Evolutionary conservation across 2,329 filamentous ascomycete genomes (phyloP).

Genomic region (Penicillium occitanis): DNA sequence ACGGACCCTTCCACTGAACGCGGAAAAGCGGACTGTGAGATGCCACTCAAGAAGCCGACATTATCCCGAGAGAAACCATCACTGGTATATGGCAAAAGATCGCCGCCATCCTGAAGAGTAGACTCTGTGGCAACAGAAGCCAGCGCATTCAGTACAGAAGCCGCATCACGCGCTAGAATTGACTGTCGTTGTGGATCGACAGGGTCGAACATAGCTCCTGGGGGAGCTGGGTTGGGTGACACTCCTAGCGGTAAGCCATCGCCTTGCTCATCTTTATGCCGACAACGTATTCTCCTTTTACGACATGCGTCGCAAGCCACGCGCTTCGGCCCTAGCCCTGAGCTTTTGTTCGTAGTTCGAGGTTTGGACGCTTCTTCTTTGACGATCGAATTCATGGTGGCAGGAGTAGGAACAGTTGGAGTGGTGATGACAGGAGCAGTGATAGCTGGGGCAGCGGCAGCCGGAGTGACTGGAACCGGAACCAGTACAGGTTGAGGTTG

Average conservation of each 20-base stretch:
- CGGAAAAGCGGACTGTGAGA: conserved; percentile 29
- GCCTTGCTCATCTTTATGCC: conserved; percentile 58
- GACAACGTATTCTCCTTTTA: conserved; percentile 62
- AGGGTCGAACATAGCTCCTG: conserved; percentile 33
- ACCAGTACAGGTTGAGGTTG: conserved; percentile 25
- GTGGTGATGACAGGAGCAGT: conserved; percentile 22
- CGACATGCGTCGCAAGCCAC: conserved; percentile 64
- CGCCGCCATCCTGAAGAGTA: conserved; percentile 31
- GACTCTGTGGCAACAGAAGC: conserved; percentile 41
- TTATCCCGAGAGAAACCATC: conserved; percentile 28
- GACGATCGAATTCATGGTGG: conserved; percentile 24
- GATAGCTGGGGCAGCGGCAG: background rate
- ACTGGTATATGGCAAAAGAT: conserved; percentile 29
- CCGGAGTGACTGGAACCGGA: conserved; percentile 13
- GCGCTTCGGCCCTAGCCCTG: conserved; percentile 59
- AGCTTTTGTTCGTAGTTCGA: conserved; percentile 55
- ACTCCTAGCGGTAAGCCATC: conserved; percentile 22
- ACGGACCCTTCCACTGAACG: conserved; percentile 34
- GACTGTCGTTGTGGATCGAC: conserved; percentile 33
- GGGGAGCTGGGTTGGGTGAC: conserved; percentile 30
- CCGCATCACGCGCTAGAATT: conserved; percentile 39
- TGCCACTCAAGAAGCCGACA: conserved; percentile 30
- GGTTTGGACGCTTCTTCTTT: conserved; percentile 36
- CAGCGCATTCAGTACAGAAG: conserved; percentile 40
- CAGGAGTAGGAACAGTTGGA: conserved; percentile 8